phyloP scores from a whole-genome alignment of 768 basidiomycete species.

The Suillus ampliporus region DNA sequence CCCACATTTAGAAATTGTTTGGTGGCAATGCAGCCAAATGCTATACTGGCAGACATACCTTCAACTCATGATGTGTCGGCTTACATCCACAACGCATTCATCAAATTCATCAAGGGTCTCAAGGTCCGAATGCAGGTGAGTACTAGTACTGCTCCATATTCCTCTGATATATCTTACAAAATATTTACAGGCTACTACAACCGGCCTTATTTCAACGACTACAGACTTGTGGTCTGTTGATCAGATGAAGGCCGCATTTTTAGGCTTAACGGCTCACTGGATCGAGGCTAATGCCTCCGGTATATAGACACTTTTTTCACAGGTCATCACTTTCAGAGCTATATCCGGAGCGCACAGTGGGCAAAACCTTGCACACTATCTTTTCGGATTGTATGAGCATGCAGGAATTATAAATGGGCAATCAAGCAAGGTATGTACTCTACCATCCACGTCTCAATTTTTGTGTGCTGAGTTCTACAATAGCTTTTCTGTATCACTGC shows the following conservation, averaged over 20 bases:
- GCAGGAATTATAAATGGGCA: constrained; percentile 26
- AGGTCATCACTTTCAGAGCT: constrained; percentile 27
- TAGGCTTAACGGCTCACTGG: constrained; percentile 25
- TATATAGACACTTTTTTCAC: constrained; percentile 27
- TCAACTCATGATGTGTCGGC: constrained; percentile 3
- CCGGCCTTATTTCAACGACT: constrained; percentile 17
- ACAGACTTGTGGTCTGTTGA: constrained; percentile 20
- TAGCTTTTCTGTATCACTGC: constrained; percentile 19
- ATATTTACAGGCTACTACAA: constrained; percentile 6
- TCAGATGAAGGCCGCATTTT: constrained; percentile 8
- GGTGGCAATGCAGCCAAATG: background rate
- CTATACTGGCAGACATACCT: background rate
- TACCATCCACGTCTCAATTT: background rate
- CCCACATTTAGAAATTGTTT: constrained; percentile 1
- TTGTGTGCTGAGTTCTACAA: too few relatives aligned
- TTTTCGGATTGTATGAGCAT: constrained; percentile 30
- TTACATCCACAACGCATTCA: constrained; percentile 17
- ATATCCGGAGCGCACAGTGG: constrained; percentile 31
- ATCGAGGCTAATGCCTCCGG: constrained; percentile 22
- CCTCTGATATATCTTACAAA: too few relatives aligned
- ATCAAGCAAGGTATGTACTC: constrained; percentile 27
- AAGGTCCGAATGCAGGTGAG: constrained; percentile 18
- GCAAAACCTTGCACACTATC: constrained; percentile 31
- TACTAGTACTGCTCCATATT: background rate
- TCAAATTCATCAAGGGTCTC: constrained; percentile 14